Conservation (phyloP, 257 asterid species). For the Perilla frutescens region DNA sequence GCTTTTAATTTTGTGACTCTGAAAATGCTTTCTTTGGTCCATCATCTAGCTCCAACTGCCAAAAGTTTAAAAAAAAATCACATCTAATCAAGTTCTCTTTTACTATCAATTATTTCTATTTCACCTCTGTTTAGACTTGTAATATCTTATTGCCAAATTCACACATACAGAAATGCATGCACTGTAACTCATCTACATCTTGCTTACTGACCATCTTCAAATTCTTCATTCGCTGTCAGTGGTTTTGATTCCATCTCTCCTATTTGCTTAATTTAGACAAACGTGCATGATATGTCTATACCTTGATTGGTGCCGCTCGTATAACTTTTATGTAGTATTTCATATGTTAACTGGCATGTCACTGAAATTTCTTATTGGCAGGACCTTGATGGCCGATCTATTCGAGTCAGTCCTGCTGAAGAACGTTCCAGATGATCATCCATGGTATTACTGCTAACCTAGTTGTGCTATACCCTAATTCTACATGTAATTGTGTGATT, state of each 20-base stretch:
- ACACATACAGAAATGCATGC: too few species aligned
- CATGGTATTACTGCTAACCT: slow-evolving; percentile 32
- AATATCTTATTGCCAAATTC: too few species aligned
- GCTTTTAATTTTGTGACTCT: not conserved
- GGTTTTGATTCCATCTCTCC: not conserved
- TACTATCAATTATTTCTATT: not conserved
- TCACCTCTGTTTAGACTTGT: not conserved
- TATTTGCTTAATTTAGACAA: not conserved
- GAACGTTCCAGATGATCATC: slow-evolving; percentile 38
- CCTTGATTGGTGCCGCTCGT: not conserved
- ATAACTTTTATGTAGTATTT: slow-evolving; percentile 1
- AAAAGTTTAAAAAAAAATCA: not conserved
- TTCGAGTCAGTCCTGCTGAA: slow-evolving; percentile 67
- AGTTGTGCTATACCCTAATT: not conserved
- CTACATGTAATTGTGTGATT: not conserved
- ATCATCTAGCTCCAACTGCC: too few species aligned
- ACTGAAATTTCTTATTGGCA: slow-evolving; percentile 35
- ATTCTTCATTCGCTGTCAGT: not conserved
- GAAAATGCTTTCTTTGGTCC: not conserved
- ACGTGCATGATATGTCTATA: not conserved
- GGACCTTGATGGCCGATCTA: slow-evolving; percentile 64
- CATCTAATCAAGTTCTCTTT: not conserved
- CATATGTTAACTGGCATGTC: not conserved
- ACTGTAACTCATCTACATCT: too few species aligned
- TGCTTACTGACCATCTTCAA: not conserved